Conservation (phyloP, 2,329 filamentous ascomycete species). For the Monosporascus sp. region DNA sequence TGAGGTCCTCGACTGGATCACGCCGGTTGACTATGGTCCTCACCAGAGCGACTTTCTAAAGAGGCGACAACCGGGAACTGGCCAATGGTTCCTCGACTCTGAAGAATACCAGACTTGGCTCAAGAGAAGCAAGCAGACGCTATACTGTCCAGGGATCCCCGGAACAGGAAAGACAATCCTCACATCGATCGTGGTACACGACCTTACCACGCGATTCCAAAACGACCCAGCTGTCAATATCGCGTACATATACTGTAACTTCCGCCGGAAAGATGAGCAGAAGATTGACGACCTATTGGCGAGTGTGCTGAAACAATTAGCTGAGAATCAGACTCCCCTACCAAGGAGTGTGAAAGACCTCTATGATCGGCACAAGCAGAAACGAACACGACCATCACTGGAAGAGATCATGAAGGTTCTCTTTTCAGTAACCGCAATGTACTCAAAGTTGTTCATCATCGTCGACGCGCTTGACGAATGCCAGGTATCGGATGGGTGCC, state of each 20-base stretch:
- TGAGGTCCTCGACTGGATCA: constrained; percentile 34
- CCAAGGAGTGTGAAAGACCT: constrained; percentile 23
- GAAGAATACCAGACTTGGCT: constrained; percentile 10
- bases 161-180: constrained; percentile 46
- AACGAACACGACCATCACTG: constrained; percentile 16
- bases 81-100: constrained; percentile 12
- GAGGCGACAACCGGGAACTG: constrained; percentile 33
- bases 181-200: constrained; percentile 35
- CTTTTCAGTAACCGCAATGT: constrained; percentile 5
- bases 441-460: constrained; percentile 16
- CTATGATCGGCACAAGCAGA: constrained; percentile 15
- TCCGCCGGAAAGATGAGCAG: constrained; percentile 32
- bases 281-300: constrained; percentile 25
- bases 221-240: constrained; percentile 19
- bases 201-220: constrained; percentile 26
- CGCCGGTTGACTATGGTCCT: constrained; percentile 26
- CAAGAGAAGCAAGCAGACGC: constrained; percentile 16
- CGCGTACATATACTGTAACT: constrained; percentile 44
- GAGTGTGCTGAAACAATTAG: constrained; percentile 35
- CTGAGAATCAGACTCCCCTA: constrained; percentile 11
- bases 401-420: constrained; percentile 16
- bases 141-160: constrained; percentile 44
- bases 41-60: constrained; percentile 36
- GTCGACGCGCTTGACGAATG: constrained; percentile 17
- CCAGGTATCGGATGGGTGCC: constrained; percentile 1